These are phyloP conservation scores for Darksidea phi DNA, from an alignment of 495 filamentous ascomycete genomes.

Conservation along the genomic window DNA sequence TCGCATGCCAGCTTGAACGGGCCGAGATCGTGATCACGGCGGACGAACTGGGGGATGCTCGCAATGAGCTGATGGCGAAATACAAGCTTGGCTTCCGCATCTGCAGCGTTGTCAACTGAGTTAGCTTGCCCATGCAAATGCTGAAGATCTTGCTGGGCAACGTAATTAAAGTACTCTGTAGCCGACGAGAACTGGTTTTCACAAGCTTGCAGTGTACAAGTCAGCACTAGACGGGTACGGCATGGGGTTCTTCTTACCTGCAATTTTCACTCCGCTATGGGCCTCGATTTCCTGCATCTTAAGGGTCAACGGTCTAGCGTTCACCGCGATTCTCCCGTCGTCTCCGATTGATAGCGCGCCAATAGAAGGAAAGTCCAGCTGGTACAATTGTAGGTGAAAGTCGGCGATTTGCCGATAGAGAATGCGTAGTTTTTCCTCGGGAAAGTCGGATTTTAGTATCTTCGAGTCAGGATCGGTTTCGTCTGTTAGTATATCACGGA, in stretches of 20 bases:
- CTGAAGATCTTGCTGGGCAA: conserved; percentile 22
- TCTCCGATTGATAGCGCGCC: conserved; percentile 6
- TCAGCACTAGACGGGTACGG: conserved; percentile 8
- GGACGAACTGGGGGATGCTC: conserved; percentile 17
- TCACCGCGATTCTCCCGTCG: not conserved
- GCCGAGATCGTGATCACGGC: conserved; percentile 11
- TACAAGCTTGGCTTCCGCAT: conserved; percentile 20
- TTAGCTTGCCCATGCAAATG: conserved; percentile 21
- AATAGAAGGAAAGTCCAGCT: conserved; percentile 19
- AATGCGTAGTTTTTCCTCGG: conserved; percentile 10
- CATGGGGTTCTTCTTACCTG: conserved; percentile 1
- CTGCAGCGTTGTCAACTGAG: conserved; percentile 14
- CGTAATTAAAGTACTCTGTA: conserved; percentile 24
- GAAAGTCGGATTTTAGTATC: conserved; percentile 19
- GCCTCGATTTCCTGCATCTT: conserved; percentile 15
- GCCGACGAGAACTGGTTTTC: conserved; percentile 18
- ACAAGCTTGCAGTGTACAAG: conserved; percentile 18
- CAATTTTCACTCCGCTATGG: conserved; percentile 8
- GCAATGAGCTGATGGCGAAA: conserved; percentile 22
- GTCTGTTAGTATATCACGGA: conserved; percentile 11
- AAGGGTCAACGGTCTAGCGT: not conserved
- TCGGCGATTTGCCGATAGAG: conserved; percentile 18
- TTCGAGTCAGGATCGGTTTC: conserved; percentile 10
- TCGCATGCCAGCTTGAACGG: conserved; percentile 21
- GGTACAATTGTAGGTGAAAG: conserved; percentile 18